Base-by-base conservation (phyloP, 2,329 filamentous ascomycete species). In the Saccharata proteae region DNA sequence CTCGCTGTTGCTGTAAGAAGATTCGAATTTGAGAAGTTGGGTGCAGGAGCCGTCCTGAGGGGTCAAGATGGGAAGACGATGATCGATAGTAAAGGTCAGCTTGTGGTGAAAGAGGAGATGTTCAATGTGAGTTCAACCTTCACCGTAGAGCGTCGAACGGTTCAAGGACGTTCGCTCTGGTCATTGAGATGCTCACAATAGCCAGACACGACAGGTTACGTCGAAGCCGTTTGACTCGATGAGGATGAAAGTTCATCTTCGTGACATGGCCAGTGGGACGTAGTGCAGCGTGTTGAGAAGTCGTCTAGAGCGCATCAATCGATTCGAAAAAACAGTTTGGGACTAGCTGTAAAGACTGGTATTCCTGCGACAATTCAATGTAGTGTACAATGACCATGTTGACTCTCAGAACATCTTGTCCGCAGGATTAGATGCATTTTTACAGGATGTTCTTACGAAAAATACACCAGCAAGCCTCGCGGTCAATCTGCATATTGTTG, bases 1-100 rank as follows among this genome's bases (percentile, higher is more conserved):
- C 29, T 52, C 4, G 42, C 40, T 1, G 39, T 47, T 19, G 42
- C 43, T 6, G 34, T 37, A 8, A 28, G 46, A n/a, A 35, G 30
- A 7, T 49, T 47, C 21, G 32, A 46, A 7, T 43, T 57, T 49
- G 46, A 34, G 42, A 57, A 55, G 39, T 43, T 55, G 2, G 52
- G 54, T 0, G 38, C 46, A 10, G 52, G 51, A 6, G 49, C 47
- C 30, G 26, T 51, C 13, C 41, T 40, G 26, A 20, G 27, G 11
- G 45, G 49, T 23, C 45, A 45, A 20, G 38, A 43, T 18, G 51
- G 47, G 0, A 25, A 35, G 26, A 43, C 45, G 17, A 31, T 47
- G n/a, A 10, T 51, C 23, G 46, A 45, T 34, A 37, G 42, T 11
- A 47, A 47, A 26, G 51, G 51, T 4, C 42, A 29, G 27, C 51